phyloP scores from a whole-genome alignment of 257 asterid genomes.

The Paulownia fortunei region DNA sequence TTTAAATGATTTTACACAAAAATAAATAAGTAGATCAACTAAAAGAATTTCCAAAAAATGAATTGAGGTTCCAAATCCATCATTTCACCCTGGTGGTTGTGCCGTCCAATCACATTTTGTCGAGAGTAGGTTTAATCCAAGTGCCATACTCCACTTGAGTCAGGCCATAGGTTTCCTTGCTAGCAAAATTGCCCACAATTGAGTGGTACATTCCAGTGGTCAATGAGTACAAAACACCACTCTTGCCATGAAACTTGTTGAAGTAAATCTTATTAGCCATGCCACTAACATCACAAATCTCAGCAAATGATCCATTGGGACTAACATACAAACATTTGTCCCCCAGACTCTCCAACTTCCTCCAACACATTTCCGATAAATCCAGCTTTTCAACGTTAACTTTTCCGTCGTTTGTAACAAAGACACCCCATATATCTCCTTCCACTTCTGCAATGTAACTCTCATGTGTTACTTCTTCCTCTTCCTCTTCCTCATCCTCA shows the following conservation, averaged over 20 bases:
- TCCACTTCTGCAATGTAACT: background rate
- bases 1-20: too few relatives aligned
- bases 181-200: background rate
- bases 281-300: background rate
- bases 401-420: background rate
- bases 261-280: constrained; percentile 32
- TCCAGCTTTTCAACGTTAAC: background rate
- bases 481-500: too few relatives aligned
- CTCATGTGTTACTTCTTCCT: background rate
- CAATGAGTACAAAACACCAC: constrained; percentile 21
- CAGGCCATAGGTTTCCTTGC: constrained; percentile 2
- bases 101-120: too few relatives aligned
- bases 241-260: background rate
- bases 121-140: constrained; percentile 14
- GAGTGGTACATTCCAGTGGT: background rate
- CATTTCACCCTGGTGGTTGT: too few relatives aligned
- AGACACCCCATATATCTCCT: constrained; percentile 7
- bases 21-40: too few relatives aligned
- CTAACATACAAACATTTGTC: constrained; percentile 26
- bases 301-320: background rate
- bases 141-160: background rate
- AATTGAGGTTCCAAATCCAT: too few relatives aligned
- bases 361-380: constrained; percentile 6
- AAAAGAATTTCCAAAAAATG: too few relatives aligned
- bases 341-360: background rate